A percentile compares a stretch with the other conserved stretches of the same genome.
Evolutionary conservation across 129 eudicot species (phyloP).

Genomic region (Saposhnikovia divaricata): DNA sequence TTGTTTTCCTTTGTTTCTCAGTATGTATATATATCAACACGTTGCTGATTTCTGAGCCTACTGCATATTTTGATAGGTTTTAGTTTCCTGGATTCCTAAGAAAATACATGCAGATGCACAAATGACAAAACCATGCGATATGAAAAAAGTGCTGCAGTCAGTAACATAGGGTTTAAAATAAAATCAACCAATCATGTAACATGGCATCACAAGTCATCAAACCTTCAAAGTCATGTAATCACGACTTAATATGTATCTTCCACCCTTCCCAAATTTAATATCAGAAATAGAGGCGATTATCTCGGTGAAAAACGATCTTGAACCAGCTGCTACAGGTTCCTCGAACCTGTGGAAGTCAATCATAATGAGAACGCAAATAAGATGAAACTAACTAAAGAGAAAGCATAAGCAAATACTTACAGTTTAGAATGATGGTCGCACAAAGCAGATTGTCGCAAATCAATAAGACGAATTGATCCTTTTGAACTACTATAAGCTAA

Average conservation of each 20-base stretch:
- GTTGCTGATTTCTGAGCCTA: neutral
- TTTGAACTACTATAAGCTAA: slow-evolving; percentile 95
- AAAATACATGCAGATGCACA: neutral
- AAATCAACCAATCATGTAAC: neutral
- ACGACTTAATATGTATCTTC: slow-evolving; percentile 91
- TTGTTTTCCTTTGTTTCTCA: neutral
- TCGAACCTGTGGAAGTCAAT: slow-evolving; percentile 51
- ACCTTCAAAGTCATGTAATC: slow-evolving; percentile 99
- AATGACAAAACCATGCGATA: neutral
- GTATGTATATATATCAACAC: neutral
- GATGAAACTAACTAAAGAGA: neutral
- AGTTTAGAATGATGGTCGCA: slow-evolving; percentile 88
- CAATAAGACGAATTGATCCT: slow-evolving; percentile 94
- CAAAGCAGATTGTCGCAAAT: slow-evolving; percentile 92
- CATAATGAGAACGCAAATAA: neutral
- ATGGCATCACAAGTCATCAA: slow-evolving; percentile 5
- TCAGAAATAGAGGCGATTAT: slow-evolving; percentile 96
- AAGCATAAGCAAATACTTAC: slow-evolving; percentile 37
- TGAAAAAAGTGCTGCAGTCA: neutral
- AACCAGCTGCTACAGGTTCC: slow-evolving; percentile 90
- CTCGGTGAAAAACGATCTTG: slow-evolving; percentile 97
- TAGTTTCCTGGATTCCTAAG: neutral
- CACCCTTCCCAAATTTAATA: slow-evolving; percentile 83
- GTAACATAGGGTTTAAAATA: neutral
- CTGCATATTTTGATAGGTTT: neutral